These are phyloP conservation scores for Exophiala sp. DNA, from an alignment of 2,329 filamentous ascomycete species.

Conservation along the genomic window DNA sequence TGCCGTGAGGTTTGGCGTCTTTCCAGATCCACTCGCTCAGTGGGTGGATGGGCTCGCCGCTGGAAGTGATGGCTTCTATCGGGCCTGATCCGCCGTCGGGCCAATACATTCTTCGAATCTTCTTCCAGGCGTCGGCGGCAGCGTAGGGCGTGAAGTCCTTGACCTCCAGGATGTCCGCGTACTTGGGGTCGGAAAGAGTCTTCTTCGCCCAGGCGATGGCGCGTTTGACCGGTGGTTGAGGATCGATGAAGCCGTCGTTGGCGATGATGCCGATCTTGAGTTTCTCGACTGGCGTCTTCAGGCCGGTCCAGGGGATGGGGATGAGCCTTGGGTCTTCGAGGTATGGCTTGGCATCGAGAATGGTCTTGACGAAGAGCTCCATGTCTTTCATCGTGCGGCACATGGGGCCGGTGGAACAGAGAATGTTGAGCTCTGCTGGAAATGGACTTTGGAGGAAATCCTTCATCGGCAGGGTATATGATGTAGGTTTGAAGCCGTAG, in stretches of 20 bases:
- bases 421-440: conserved; percentile 16
- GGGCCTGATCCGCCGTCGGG: conserved; percentile 6
- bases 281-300: conserved; percentile 14
- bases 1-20: conserved; percentile 9
- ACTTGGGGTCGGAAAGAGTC: conserved; percentile 31
- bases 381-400: conserved; percentile 45
- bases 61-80: conserved; percentile 7
- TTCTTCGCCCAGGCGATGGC: conserved; percentile 43
- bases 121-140: conserved; percentile 10
- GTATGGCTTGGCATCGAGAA: conserved; percentile 50
- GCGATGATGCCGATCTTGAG: conserved; percentile 61
- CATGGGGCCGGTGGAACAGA: conserved; percentile 16
- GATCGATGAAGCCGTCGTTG: conserved; percentile 61
- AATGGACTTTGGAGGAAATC: conserved; percentile 8
- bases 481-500: conserved; percentile 41
- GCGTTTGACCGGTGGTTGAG: conserved; percentile 61
- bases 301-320: conserved; percentile 48
- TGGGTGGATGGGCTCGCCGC: conserved; percentile 15
- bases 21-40: conserved; percentile 13
- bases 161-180: conserved; percentile 42
- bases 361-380: conserved; percentile 41
- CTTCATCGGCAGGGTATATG: conserved; percentile 37
- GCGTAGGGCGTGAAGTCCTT: conserved; percentile 36
- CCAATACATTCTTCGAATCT: conserved; percentile 14
- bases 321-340: conserved; percentile 49